A percentile compares a stretch with the other conserved stretches of the same genome.
phyloP scores from a whole-genome alignment of 2,329 filamentous ascomycete species.

The Clarireedia hainanense region DNA sequence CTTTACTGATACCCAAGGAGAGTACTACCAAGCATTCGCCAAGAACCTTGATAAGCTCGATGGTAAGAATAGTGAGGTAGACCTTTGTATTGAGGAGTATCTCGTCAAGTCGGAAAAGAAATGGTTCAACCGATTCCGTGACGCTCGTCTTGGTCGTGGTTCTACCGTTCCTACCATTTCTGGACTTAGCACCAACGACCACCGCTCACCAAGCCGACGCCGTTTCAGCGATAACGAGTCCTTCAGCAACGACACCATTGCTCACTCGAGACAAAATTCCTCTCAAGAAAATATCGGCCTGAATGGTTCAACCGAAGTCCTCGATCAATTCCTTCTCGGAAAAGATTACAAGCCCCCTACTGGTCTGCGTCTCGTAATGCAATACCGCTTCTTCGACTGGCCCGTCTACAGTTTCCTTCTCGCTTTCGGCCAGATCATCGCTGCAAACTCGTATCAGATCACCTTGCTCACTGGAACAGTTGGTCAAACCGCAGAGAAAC shows the following conservation, averaged over 20 bases:
- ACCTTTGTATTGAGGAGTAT: slow-evolving; percentile 58
- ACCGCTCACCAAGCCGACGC: slow-evolving; percentile 32
- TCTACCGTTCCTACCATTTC: background rate
- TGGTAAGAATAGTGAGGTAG: slow-evolving; percentile 47
- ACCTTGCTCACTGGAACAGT: slow-evolving; percentile 57
- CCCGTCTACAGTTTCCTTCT: slow-evolving; percentile 55
- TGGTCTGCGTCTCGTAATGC: slow-evolving; percentile 46
- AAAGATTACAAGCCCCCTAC: slow-evolving; percentile 44
- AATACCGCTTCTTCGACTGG: slow-evolving; percentile 54
- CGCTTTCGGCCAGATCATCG: slow-evolving; percentile 52
- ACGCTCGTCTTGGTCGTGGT: slow-evolving; percentile 1
- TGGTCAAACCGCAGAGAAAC: slow-evolving; percentile 48
- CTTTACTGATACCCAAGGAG: slow-evolving; percentile 56
- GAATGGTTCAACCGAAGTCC: slow-evolving; percentile 2
- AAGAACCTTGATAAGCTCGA: slow-evolving; percentile 45
- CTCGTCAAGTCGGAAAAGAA: slow-evolving; percentile 58
- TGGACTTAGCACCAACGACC: slow-evolving; percentile 18
- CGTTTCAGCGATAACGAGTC: slow-evolving; percentile 1
- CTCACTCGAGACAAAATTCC: slow-evolving; percentile 7
- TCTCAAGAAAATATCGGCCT: slow-evolving; percentile 6
- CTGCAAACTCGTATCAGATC: slow-evolving; percentile 60
- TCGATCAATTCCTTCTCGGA: slow-evolving; percentile 43
- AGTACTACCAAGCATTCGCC: slow-evolving; percentile 52
- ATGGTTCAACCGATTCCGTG: slow-evolving; percentile 52
- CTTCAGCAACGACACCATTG: slow-evolving; percentile 4